Evolutionary conservation across 1,284 basidiomycete species (phyloP).

Genomic region (Fomitopsis schrenkii): DNA sequence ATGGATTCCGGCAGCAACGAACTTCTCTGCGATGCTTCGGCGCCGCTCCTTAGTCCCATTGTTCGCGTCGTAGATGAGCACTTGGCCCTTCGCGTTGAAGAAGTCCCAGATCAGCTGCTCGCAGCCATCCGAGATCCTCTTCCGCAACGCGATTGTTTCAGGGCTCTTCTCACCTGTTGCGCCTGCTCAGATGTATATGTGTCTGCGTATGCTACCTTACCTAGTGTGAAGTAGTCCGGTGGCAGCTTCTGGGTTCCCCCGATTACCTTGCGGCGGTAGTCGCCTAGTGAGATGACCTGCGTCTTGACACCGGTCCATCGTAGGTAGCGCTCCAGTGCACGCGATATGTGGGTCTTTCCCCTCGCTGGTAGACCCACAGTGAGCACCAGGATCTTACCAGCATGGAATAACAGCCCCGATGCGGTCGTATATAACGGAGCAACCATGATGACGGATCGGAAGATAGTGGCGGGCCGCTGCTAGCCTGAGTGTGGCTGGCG

Average conservation of each 20-base stretch:
- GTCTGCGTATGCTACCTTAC: slow-evolving; percentile 30
- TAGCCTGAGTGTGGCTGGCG: not conserved
- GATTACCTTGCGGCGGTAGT: slow-evolving; percentile 87
- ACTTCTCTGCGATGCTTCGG: slow-evolving; percentile 77
- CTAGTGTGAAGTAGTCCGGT: slow-evolving; percentile 86
- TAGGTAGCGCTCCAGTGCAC: slow-evolving; percentile 93
- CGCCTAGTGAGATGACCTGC: slow-evolving; percentile 90
- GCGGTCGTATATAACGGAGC: slow-evolving; percentile 85
- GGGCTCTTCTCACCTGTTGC: slow-evolving; percentile 63
- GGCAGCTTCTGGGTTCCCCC: slow-evolving; percentile 89
- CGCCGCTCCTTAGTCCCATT: slow-evolving; percentile 78
- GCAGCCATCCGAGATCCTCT: slow-evolving; percentile 74
- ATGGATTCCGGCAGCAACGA: slow-evolving; percentile 81
- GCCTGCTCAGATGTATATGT: not conserved
- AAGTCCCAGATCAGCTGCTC: slow-evolving; percentile 89
- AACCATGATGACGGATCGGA: slow-evolving; percentile 52
- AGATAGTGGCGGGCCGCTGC: not conserved
- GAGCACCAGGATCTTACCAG: slow-evolving; percentile 90
- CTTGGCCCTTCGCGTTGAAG: slow-evolving; percentile 87
- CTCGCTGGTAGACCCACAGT: slow-evolving; percentile 91
- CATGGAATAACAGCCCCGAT: slow-evolving; percentile 86
- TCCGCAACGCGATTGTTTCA: slow-evolving; percentile 76
- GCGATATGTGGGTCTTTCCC: slow-evolving; percentile 96
- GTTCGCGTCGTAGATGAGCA: slow-evolving; percentile 99
- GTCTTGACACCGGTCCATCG: slow-evolving; percentile 98